Evolutionary conservation across 2,329 filamentous ascomycete genomes (phyloP), one percentile per base, ranked within the genome.

Genomic region (Berkeleyomyces basicola): DNA sequence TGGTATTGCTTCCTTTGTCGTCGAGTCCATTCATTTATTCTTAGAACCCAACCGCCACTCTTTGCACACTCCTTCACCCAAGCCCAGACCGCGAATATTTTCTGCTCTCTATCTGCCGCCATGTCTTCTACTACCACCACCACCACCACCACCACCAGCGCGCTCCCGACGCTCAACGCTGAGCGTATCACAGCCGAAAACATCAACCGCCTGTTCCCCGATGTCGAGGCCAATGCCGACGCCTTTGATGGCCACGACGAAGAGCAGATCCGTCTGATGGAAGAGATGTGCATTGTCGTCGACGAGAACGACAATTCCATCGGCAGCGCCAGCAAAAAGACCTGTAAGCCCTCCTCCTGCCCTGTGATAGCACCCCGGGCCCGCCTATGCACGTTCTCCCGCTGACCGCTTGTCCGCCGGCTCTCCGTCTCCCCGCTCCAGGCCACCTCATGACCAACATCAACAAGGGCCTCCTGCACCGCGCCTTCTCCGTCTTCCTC

Each of bases 381-480:
- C 43, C 43, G 43, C 23, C 36, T 55, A 2, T 55, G 14, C 40
- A 37, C 7, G 37, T 33, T 10, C 53, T 37, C 53, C 23, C n/a
- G 39, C 23, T 58, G 9, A n/a, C 43, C 11, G 14, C 11, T 64
- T n/a, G 53, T 33, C 44, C 36, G 44, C 36, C 44, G n/a, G 14
- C 37, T 47, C 47, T 39, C 36, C n/a, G 11, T 40, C 36, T 40
- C n/a, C 43, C 47, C 42, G 16, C 33, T 3, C 59, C 68, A 96
- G 90, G 90, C 81, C 93, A 99, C 74, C 79, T 99, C 68, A 99
- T 99, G 93, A 88, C 88, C 75, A 99, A 99, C 78, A 99, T 99
- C 72, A 83, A 97, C 74, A 88, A 90, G 74, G 93, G 93, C 43
- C 85, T 99, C 65, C 83, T 99, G 63, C 93, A 99, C 79, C 90